Base-by-base conservation (phyloP, 495 filamentous ascomycete genomes). In the Penicillium lividum region DNA sequence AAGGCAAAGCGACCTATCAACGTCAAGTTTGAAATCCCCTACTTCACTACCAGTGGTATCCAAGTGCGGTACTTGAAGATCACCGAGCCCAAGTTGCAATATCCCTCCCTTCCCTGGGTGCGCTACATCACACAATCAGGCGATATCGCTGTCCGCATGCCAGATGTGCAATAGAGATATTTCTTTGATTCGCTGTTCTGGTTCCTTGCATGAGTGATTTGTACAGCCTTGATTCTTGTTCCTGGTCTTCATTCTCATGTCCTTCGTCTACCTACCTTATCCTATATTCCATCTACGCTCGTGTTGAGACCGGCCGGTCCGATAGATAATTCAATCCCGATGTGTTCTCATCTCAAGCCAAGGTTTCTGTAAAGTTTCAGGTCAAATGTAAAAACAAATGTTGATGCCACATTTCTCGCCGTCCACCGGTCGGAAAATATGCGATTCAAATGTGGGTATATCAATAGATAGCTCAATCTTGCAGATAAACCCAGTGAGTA, bases 1-100 rank as follows among this genome's bases (percentile, higher is more conserved):
- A 96, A 97, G 77, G 86, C 91, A 28, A 98, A 98, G 81, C 80
- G 94, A 58, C 95, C 95, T 3, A 98, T 98, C 68, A 92, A 89
- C 71, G 94, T 99, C 77, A 99, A 98, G 77, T 99, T 98, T 73
- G 95, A 99, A 80, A 98, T 98, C 71, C 95, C 95, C 30, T 99
- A 99, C 73, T 99, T 99, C 71, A 99, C 94, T 7, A 99, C 94
- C 4, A 94, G 89, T 73, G 94, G 94, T 33, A 99, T 99, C 68
- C 94, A 98, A 73, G 95, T 98, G 61, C 86, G 94, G 57, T 99
- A 99, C 71, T 73, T 99, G 75, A 99, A 99, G 84, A 99, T 99
- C 66, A 98, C 95, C 57, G 94, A 99, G 76, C 95, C 94, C 5
- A 99, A 99, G 90, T 76, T 96, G 51, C 93, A 98, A 90, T 97